These are phyloP conservation scores for Trypanosoma lewisi DNA, from an alignment of 208 protist species.

Conservation along the genomic window DNA sequence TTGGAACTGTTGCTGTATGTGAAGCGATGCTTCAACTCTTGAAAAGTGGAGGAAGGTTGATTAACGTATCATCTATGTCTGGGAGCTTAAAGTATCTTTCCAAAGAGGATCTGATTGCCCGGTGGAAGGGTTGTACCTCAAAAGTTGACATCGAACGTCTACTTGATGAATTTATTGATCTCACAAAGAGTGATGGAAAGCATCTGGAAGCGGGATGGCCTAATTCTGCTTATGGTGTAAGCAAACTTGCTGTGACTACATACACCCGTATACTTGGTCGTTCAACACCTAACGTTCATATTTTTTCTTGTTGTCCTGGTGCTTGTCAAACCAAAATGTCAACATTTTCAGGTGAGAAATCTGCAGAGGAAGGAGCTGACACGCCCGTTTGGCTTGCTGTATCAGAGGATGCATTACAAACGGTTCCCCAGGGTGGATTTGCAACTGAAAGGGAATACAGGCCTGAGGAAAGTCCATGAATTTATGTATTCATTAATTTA, in stretches of 20 bases:
- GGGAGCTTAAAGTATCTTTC: constrained; percentile 26
- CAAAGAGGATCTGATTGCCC: constrained; percentile 14
- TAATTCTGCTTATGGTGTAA: constrained; percentile 34
- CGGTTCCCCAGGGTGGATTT: constrained; percentile 26
- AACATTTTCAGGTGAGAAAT: constrained; percentile 15
- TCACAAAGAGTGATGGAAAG: constrained; percentile 15
- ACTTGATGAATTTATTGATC: constrained; percentile 28
- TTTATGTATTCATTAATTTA: too few species aligned
- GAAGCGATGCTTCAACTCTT: constrained; percentile 33
- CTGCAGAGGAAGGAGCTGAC: constrained; percentile 32
- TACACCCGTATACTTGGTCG: constrained; percentile 24
- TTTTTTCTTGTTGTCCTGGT: constrained; percentile 43
- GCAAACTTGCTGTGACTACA: constrained; percentile 40
- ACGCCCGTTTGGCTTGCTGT: constrained; percentile 33
- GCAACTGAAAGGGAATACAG: constrained; percentile 5
- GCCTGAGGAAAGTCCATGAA: not conserved
- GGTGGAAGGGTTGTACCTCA: constrained; percentile 20
- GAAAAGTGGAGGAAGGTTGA: constrained; percentile 25
- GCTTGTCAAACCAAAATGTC: constrained; percentile 33
- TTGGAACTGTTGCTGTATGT: constrained; percentile 22
- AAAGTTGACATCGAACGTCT: constrained; percentile 24
- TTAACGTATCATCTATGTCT: constrained; percentile 31
- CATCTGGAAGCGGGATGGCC: constrained; percentile 33
- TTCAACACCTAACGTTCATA: constrained; percentile 19
- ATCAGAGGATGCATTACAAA: constrained; percentile 11